Evolutionary conservation across 1,284 basidiomycete species (phyloP).

Genomic region (Anthracocystis setariae): DNA sequence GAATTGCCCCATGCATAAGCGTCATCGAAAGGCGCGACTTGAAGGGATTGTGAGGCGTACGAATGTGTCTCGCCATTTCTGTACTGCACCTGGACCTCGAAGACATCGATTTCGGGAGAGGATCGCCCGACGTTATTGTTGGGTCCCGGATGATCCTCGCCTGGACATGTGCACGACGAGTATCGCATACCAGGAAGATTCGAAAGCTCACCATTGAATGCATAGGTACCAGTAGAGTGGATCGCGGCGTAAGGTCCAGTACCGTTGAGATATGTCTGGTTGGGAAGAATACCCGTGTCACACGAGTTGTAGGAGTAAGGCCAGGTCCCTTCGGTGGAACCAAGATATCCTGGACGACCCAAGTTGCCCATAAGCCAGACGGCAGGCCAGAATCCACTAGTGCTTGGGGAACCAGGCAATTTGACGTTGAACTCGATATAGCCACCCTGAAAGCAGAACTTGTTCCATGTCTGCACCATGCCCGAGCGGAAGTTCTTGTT

Average conservation of each 20-base stretch:
- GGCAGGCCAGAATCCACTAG: conserved; percentile 71
- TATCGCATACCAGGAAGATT: conserved; percentile 63
- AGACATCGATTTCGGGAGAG: conserved; percentile 67
- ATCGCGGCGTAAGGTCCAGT: conserved; percentile 51
- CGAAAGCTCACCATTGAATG: conserved; percentile 43
- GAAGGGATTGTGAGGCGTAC: conserved; percentile 65
- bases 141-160: conserved; percentile 63
- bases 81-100: conserved; percentile 72
- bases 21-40: conserved; percentile 66
- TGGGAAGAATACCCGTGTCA: conserved; percentile 62
- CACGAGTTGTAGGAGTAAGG: conserved; percentile 69
- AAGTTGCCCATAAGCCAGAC: conserved; percentile 66
- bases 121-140: conserved; percentile 61
- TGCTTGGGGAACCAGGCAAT: conserved; percentile 57
- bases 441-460: conserved; percentile 67
- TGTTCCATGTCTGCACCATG: conserved; percentile 68
- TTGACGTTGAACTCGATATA: conserved; percentile 62
- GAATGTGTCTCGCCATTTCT: conserved; percentile 47
- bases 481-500: conserved; percentile 65
- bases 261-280: conserved; percentile 57
- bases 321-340: conserved; percentile 65
- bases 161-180: conserved; percentile 60
- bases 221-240: conserved; percentile 56
- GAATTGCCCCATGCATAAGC: conserved; percentile 58
- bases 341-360: conserved; percentile 65